Base-by-base conservation (phyloP, 2,329 filamentous ascomycete genomes). In the Penicillium paneum region DNA sequence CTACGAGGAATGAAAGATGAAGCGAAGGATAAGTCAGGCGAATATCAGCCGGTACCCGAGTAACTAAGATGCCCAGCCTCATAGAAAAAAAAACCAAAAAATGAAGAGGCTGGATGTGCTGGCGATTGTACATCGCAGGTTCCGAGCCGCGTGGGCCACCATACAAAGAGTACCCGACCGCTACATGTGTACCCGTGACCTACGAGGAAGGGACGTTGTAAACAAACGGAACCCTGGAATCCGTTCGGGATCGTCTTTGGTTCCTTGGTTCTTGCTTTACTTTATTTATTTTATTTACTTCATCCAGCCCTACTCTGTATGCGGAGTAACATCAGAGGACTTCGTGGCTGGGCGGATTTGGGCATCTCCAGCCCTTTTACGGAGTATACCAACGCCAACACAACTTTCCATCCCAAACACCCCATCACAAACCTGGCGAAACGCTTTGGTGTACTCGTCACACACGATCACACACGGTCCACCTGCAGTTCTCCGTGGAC, bases 391-490 rank as follows among this genome's bases (percentile, higher is more conserved):
- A 41, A 31, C 15, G 12, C 5, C 10, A 31, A 15, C 6, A 1
- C 40, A 32, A 31, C 13, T 41, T 31, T 4, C 46, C 36, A 40
- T 21, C 26, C 32, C 34, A 24, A 21, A 24, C 44, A 13, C n/a
- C 21, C 21, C 21, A 24, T 19, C 34, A 36, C 4, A 36, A 36
- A 36, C 26, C 26, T 8, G 13, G n/a, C 24, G 21, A 41, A 12
- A 35, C 35, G 12, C 49, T 45, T 45, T 7, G 39, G 39, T 11
- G 11, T 38, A 19, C 48, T 49, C 45, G 57, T 61, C 52, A 58
- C 59, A 61, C 59, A 52, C 40, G 24, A 40, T 38, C 51, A 45
- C 19, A 56, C 52, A 59, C 54, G 52, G 55, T 41, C 57, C 55
- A 58, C 45, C 46, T 51, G 58, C 36, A 43, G 41, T 52, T 52